A percentile compares a stretch with the other conserved stretches of the same genome.
Evolutionary conservation across 371 early-diverging fungal genomes (phyloP).

Genomic region (Furculomyces boomerangus): DNA sequence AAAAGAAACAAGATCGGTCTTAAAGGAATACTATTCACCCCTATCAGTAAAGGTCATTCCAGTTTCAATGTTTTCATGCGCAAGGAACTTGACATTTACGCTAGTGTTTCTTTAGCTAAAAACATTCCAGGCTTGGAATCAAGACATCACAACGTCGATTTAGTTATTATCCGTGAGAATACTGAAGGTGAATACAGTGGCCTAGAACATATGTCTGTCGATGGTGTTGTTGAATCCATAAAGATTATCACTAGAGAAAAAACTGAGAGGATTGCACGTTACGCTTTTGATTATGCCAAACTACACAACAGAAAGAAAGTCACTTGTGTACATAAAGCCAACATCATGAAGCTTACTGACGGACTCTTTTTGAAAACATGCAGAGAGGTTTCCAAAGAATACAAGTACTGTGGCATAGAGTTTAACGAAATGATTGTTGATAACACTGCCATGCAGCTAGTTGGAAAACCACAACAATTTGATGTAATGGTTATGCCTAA

Average conservation of each 20-base stretch:
- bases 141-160: slow-evolving; percentile 78
- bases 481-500: slow-evolving; percentile 96
- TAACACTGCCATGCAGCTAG: slow-evolving; percentile 95
- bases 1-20: slow-evolving; percentile 87
- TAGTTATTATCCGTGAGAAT: slow-evolving; percentile 96
- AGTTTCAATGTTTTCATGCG: slow-evolving; percentile 90
- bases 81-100: slow-evolving; percentile 92
- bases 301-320: slow-evolving; percentile 92
- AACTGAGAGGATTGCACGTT: slow-evolving; percentile 92
- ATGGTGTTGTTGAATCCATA: slow-evolving; percentile 94
- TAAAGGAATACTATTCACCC: slow-evolving; percentile 92
- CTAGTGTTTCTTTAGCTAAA: slow-evolving; percentile 66
- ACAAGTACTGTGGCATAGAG: slow-evolving; percentile 66
- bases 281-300: slow-evolving; percentile 94
- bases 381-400: slow-evolving; percentile 83
- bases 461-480: slow-evolving; percentile 88
- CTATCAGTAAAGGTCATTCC: slow-evolving; percentile 68
- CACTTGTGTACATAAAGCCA: slow-evolving; percentile 95
- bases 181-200: slow-evolving; percentile 98
- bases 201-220: slow-evolving; percentile 88
- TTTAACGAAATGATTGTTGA: slow-evolving; percentile 97
- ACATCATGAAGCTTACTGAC: slow-evolving; percentile 97
- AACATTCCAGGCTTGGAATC: slow-evolving; percentile 66
- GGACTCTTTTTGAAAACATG: slow-evolving; percentile 91
- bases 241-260: slow-evolving; percentile 88